Conservation (phyloP, 345 rosid species). For the Xanthoceras sorbifolium region DNA sequence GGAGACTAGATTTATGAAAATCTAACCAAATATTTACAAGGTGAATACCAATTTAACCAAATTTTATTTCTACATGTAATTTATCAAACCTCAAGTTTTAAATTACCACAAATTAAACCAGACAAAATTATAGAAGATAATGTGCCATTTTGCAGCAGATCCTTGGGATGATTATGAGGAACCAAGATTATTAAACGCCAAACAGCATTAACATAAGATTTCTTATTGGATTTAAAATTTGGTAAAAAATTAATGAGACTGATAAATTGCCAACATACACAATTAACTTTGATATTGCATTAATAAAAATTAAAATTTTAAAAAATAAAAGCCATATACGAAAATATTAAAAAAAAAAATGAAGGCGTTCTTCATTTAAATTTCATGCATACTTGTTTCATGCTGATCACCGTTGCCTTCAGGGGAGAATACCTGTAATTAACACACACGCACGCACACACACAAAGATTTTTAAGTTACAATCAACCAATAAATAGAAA, state of each 20-base stretch:
- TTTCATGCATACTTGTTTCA: background rate
- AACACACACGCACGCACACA: background rate
- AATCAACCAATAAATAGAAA: background rate
- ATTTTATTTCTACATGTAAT: no score
- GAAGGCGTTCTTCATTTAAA: background rate
- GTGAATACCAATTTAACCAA: no score
- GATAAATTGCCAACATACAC: no score
- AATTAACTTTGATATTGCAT: background rate
- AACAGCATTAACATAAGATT: background rate
- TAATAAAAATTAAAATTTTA: background rate
- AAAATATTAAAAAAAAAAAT: background rate
- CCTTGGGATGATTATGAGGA: no score
- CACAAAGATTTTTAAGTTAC: background rate
- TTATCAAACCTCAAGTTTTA: no score
- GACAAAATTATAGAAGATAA: no score
- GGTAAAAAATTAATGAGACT: background rate
- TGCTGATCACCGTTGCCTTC: constrained; percentile 8
- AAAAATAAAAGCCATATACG: background rate
- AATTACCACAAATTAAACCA: no score
- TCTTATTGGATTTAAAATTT: background rate
- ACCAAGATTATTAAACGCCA: no score
- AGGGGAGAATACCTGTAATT: constrained; percentile 6
- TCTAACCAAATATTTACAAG: no score
- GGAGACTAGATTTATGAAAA: no score
- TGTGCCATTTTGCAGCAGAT: no score